phyloP scores from a whole-genome alignment of 139 green algal genomes.

The Chlamydomonas sp. region DNA sequence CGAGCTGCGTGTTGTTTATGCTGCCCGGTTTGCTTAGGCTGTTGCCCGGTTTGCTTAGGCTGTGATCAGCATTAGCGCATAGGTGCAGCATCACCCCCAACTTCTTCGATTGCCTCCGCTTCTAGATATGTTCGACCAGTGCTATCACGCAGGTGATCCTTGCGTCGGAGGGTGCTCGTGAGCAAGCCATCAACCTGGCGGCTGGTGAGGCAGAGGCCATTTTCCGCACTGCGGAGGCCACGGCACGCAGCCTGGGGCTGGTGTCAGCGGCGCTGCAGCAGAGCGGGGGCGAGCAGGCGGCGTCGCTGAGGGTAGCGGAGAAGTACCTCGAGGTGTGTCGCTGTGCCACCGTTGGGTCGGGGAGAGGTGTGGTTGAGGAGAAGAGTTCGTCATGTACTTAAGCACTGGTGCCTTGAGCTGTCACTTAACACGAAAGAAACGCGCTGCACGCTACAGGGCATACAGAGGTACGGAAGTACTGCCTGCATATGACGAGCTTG shows the following conservation, averaged over 20 bases:
- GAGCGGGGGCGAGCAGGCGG: conserved; percentile 74
- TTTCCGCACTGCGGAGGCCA: conserved; percentile 32
- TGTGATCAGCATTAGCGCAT: neutral
- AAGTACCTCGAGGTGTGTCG: conserved; percentile 69
- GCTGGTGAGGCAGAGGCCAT: conserved; percentile 72
- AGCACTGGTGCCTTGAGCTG: neutral
- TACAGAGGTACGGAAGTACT: too few species aligned
- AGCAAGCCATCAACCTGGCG: conserved; percentile 91
- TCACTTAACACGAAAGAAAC: too few species aligned
- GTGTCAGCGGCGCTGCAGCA: conserved; percentile 69
- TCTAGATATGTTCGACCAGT: neutral
- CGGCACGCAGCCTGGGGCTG: conserved; percentile 59
- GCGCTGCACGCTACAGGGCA: too few species aligned
- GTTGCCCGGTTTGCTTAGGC: neutral
- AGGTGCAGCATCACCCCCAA: neutral
- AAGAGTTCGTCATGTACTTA: neutral
- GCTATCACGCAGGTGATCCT: conserved; percentile 79
- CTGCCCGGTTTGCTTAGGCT: neutral
- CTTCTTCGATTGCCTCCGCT: neutral
- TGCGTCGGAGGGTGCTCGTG: conserved; percentile 80
- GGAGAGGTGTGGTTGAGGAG: neutral
- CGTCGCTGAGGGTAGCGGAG: conserved; percentile 84
- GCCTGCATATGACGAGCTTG: too few species aligned
- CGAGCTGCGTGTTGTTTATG: too few species aligned
- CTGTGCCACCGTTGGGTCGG: too few species aligned